phyloP scores from a whole-genome alignment of 768 basidiomycete genomes.

The Filobasidium floriforme region DNA sequence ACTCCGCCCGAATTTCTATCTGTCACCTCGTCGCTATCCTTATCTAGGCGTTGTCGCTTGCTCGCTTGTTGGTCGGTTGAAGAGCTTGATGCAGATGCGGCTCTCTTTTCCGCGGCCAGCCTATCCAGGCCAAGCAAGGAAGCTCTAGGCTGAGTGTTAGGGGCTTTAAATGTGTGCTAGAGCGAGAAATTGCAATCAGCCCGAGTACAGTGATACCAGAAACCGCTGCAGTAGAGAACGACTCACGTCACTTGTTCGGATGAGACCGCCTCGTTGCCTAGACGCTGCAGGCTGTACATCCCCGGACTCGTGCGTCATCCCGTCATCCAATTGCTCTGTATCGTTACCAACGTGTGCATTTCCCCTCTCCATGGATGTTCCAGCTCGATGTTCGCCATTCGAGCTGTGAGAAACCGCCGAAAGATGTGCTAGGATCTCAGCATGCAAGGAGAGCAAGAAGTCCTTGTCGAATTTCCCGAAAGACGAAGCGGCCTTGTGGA shows the following conservation, averaged over 20 bases:
- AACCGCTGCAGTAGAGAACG: neutral
- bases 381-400: conserved; percentile 2
- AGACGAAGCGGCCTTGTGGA: conserved; percentile 64
- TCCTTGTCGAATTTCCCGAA: conserved; percentile 82
- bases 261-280: conserved; percentile 66
- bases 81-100: conserved; percentile 39
- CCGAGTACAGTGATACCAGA: neutral
- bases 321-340: conserved; percentile 49
- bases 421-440: conserved; percentile 65
- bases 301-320: conserved; percentile 67
- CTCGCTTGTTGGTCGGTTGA: conserved; percentile 24
- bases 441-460: conserved; percentile 68
- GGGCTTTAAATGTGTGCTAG: conserved; percentile 67
- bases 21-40: conserved; percentile 51
- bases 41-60: conserved; percentile 62
- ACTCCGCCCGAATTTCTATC: conserved; percentile 53
- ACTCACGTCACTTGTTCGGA: conserved; percentile 51
- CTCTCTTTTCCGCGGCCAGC: conserved; percentile 80
- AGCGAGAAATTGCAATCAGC: neutral
- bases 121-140: conserved; percentile 81
- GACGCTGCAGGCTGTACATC: conserved; percentile 79
- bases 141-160: conserved; percentile 65
- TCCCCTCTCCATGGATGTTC: conserved; percentile 7
- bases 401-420: conserved; percentile 56
- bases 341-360: conserved; percentile 23